Base-by-base conservation (phyloP, 2,329 filamentous ascomycete genomes). In the Aspergillus costaricaensis region DNA sequence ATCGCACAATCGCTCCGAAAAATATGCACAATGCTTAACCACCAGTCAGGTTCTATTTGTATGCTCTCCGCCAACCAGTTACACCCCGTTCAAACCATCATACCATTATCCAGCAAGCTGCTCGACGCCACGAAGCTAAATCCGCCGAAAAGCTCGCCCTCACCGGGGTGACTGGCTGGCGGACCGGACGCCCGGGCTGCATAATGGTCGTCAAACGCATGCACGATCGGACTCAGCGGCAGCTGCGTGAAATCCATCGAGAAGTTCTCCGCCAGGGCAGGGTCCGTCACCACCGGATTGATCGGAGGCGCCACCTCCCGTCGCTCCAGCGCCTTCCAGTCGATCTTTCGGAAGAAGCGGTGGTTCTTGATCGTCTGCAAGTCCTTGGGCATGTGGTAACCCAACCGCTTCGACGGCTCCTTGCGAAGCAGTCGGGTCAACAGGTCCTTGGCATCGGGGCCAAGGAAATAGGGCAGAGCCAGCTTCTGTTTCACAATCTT, bases 251-350 rank as follows among this genome's bases (percentile, higher is more conserved):
- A 99, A 73, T 97, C 92, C n/a, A 83, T 82, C 0, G 91, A 86
- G 77, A 99, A 99, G 79, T 99, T 99, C 84, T 99, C 96, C 0
- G 95, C 95, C 49, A 97, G 83, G 75, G 96, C 93, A 0, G 95
- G 95, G 71, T 99, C 92, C 0, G 95, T 98, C 72, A 99, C 94
- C 70, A 98, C 83, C 15, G 95, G 95, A 73, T 90, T 87, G 69
- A 99, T 98, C 0, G 95, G 95, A 1, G 95, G 91, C 68, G 91
- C 89, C 50, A 96, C 68, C 76, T 97, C 91, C 38, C 94, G 86
- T 27, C 86, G 87, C 63, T 90, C 92, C 14, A 99, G 85, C 69
- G 88, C 89, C 78, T 88, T 89, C 95, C 95, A 99, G 79, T 99
- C 89, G 71, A 99, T 96, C 80, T 92, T 95, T 72, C 91, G 88